phyloP scores from a whole-genome alignment of 495 filamentous ascomycete species.

The Friedmanniomyces simplex region DNA sequence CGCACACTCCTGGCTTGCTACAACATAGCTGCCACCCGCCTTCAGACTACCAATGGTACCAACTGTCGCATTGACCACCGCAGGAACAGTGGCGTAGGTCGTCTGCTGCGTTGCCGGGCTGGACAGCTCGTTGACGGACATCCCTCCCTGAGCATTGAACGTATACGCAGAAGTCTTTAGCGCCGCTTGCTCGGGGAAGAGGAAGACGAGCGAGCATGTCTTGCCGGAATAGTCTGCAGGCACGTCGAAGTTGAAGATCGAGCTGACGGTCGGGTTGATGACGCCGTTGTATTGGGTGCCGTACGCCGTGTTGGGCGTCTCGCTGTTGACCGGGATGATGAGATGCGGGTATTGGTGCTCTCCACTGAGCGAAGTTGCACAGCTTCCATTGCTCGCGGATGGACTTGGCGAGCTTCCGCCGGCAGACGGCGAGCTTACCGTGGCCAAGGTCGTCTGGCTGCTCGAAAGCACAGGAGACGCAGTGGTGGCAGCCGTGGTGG shows the following conservation, averaged over 20 bases:
- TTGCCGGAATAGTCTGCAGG: conserved; percentile 21
- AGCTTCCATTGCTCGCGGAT: conserved; percentile 15
- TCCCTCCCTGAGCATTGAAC: conserved; percentile 21
- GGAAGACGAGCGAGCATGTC: conserved; percentile 29
- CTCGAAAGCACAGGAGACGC: neutral
- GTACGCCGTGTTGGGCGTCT: conserved; percentile 35
- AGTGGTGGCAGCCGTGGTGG: neutral
- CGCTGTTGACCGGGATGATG: conserved; percentile 53
- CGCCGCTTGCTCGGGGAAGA: conserved; percentile 19
- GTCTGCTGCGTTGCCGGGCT: conserved; percentile 19
- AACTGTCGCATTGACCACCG: neutral
- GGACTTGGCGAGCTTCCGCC: neutral
- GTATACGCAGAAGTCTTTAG: conserved; percentile 20
- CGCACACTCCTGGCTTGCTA: conserved; percentile 12
- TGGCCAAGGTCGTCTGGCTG: conserved; percentile 3
- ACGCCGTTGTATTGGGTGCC: conserved; percentile 24
- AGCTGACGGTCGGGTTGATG: conserved; percentile 18
- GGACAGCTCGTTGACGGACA: conserved; percentile 22
- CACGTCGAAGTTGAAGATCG: conserved; percentile 32
- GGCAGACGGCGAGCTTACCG: neutral
- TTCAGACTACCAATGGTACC: conserved; percentile 10
- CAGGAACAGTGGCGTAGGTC: conserved; percentile 17
- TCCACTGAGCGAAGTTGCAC: conserved; percentile 43
- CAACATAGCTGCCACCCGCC: conserved; percentile 14
- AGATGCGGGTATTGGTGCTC: conserved; percentile 53